phyloP scores from a whole-genome alignment of 1,139 yeast species.

The Meyerozyma sp. region DNA sequence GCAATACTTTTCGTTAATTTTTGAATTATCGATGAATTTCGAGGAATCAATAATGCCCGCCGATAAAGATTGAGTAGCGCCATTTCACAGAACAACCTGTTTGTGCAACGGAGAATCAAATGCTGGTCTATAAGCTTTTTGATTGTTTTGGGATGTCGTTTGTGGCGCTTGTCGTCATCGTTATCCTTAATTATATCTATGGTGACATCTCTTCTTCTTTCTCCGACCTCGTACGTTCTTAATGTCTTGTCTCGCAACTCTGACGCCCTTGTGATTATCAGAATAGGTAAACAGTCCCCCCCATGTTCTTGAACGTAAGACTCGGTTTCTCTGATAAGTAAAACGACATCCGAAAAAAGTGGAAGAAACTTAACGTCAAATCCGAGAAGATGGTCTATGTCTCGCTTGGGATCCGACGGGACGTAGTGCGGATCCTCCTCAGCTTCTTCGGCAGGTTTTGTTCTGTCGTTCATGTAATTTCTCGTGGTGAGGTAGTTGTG shows the following conservation, averaged over 20 bases:
- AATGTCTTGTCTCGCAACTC: slow-evolving; percentile 38
- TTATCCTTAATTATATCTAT: slow-evolving; percentile 23
- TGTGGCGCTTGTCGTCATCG: slow-evolving; percentile 7
- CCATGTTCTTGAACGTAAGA: slow-evolving; percentile 3
- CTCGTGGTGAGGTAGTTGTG: slow-evolving; percentile 19
- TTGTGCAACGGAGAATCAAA: slow-evolving; percentile 45
- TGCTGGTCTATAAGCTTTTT: slow-evolving; percentile 26
- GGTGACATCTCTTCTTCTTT: slow-evolving; percentile 26
- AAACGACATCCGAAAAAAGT: slow-evolving; percentile 40
- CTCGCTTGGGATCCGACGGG: slow-evolving; percentile 26
- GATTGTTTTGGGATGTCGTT: slow-evolving; percentile 11
- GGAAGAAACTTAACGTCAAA: slow-evolving; percentile 53
- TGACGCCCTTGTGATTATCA: slow-evolving; percentile 38
- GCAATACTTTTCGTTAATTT: slow-evolving; percentile 42
- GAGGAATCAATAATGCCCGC: slow-evolving; percentile 45
- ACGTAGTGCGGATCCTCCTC: slow-evolving; percentile 5
- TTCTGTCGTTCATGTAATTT: slow-evolving; percentile 7
- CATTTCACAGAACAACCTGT: slow-evolving; percentile 48
- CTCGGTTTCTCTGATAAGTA: slow-evolving; percentile 38
- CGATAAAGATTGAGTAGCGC: slow-evolving; percentile 55
- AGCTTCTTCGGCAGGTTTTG: slow-evolving; percentile 9
- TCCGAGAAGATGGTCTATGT: slow-evolving; percentile 56
- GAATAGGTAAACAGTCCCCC: slow-evolving; percentile 21
- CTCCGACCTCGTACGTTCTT: slow-evolving; percentile 28
- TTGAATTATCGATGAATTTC: slow-evolving; percentile 41